Evolutionary conservation across 768 basidiomycete genomes (phyloP).

Genomic region (Xanthoconium stramineum): DNA sequence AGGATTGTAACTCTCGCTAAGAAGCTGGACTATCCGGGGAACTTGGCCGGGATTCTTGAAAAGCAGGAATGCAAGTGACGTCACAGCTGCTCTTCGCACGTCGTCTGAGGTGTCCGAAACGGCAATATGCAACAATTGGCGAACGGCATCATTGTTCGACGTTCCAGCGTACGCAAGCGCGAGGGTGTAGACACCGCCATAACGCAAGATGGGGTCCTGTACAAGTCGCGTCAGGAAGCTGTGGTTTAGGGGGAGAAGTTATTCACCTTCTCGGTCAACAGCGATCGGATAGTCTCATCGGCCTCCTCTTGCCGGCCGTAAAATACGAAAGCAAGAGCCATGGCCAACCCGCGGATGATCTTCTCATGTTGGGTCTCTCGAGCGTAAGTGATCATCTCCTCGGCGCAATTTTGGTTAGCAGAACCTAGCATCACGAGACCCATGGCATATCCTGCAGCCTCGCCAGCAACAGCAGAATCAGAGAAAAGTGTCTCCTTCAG

Average conservation of each 20-base stretch:
- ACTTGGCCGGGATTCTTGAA: constrained; percentile 98
- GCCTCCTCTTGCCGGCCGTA: constrained; percentile 94
- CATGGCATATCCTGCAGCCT: constrained; percentile 96
- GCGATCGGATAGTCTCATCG: constrained; percentile 69
- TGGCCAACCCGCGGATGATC: constrained; percentile 92
- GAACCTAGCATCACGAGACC: constrained; percentile 98
- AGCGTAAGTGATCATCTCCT: constrained; percentile 96
- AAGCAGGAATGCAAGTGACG: constrained; percentile 90
- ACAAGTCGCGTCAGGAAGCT: constrained; percentile 8
- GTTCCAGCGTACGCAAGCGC: constrained; percentile 97
- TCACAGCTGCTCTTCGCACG: constrained; percentile 94
- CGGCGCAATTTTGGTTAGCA: constrained; percentile 69
- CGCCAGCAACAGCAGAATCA: constrained; percentile 94
- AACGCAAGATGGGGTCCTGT: constrained; percentile 94
- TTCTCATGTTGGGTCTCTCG: constrained; percentile 99
- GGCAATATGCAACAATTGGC: constrained; percentile 89
- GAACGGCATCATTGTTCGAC: constrained; percentile 89
- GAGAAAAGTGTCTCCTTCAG: constrained; percentile 85
- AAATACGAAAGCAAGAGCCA: constrained; percentile 89
- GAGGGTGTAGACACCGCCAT: constrained; percentile 95
- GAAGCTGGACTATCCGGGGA: constrained; percentile 91
- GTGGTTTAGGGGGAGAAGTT: not conserved
- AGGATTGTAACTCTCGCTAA: constrained; percentile 98
- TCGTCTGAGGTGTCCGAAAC: constrained; percentile 99
- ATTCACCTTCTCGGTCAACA: constrained; percentile 83